Evolutionary conservation across 2,329 filamentous ascomycete species (phyloP).

Genomic region (Pseudogymnoascus verrucosus): DNA sequence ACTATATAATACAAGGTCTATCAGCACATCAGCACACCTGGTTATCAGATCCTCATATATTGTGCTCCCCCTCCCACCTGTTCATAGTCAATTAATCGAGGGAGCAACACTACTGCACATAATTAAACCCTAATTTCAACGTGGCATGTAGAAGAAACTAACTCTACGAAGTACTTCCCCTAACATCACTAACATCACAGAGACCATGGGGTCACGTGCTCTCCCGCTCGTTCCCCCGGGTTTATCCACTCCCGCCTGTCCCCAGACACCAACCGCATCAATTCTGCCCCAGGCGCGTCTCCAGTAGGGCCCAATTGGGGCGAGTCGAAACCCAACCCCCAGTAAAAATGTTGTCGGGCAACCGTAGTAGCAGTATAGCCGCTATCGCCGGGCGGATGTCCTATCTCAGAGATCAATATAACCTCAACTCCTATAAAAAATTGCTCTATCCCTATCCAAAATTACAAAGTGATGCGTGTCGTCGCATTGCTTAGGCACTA

Average conservation of each 20-base stretch:
- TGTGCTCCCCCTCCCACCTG: not conserved
- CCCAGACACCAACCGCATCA: not conserved
- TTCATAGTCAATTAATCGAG: not conserved
- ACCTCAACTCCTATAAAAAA: constrained; percentile 3
- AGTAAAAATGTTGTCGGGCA: not conserved
- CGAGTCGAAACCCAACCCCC: not conserved
- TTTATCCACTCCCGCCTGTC: not conserved
- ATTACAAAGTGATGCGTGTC: not conserved
- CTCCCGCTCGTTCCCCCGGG: not conserved
- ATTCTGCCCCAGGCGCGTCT: not conserved
- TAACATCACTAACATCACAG: too few relatives aligned
- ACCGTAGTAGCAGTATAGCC: not conserved
- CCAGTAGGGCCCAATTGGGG: not conserved
- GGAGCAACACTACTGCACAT: not conserved
- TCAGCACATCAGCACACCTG: not conserved
- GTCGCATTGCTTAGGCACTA: constrained; percentile 4
- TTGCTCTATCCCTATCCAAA: not conserved
- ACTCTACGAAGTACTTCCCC: too few relatives aligned
- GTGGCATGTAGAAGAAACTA: too few relatives aligned
- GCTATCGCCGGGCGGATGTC: constrained; percentile 4
- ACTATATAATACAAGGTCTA: not conserved
- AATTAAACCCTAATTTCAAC: not conserved
- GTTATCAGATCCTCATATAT: not conserved
- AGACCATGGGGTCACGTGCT: not conserved
- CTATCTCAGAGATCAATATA: not conserved